Conservation (phyloP, 495 filamentous ascomycete genomes). For the Symbiotaphrina buchneri region DNA sequence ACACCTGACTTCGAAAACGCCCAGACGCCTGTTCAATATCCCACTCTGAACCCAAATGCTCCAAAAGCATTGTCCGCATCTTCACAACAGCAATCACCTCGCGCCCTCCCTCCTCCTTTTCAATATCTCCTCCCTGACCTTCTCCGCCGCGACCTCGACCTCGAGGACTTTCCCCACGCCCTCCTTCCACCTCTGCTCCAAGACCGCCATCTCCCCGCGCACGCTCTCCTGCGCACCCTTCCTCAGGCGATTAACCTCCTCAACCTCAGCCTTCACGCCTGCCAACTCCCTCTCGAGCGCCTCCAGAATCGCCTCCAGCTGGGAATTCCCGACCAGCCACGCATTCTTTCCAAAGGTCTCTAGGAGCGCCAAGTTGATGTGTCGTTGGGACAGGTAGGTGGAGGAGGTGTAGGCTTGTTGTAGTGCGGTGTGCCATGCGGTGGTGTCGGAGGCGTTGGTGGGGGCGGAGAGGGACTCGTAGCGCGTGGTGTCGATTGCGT, state of each 20-base stretch:
- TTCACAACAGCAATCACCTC: not conserved
- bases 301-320: conserved; percentile 49
- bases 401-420: conserved; percentile 35
- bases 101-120: conserved; percentile 21
- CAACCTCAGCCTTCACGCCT: conserved; percentile 35
- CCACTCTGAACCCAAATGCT: too few relatives aligned
- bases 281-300: conserved; percentile 60
- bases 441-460: conserved; percentile 4
- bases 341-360: conserved; percentile 70
- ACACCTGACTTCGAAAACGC: too few relatives aligned
- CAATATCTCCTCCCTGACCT: conserved; percentile 37
- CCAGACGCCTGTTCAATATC: too few relatives aligned
- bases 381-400: conserved; percentile 40
- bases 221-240: conserved; percentile 46
- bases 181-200: conserved; percentile 55
- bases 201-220: conserved; percentile 36
- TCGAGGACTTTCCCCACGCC: conserved; percentile 50
- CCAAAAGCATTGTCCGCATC: too few relatives aligned
- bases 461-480: conserved; percentile 44
- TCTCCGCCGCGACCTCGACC: conserved; percentile 54
- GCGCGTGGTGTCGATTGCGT: conserved; percentile 55
- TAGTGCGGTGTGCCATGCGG: not conserved
- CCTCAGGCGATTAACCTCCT: conserved; percentile 46
- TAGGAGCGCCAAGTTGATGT: conserved; percentile 48
- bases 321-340: conserved; percentile 69